A percentile compares a stretch with the other conserved stretches of the same genome.
Conservation (phyloP, 805 yeast species). For the Hemisphaericaspora nanyangensis region DNA sequence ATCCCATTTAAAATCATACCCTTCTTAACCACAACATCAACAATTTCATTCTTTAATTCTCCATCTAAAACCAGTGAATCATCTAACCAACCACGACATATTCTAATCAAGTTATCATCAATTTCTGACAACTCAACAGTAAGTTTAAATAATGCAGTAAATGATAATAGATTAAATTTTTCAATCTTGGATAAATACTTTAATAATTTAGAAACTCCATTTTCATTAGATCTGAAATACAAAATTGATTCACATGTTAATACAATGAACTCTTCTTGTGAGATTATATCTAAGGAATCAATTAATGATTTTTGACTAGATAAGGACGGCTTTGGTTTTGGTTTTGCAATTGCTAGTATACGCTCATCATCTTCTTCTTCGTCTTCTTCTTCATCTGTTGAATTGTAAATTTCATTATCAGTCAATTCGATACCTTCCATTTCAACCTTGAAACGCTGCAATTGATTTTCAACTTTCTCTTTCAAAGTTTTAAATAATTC, state of each 20-base stretch:
- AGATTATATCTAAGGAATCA: slow-evolving; percentile 27
- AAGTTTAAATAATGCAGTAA: slow-evolving; percentile 28
- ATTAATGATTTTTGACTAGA: slow-evolving; percentile 20
- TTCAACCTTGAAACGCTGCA: slow-evolving; percentile 18
- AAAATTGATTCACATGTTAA: slow-evolving; percentile 23
- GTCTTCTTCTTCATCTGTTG: slow-evolving; percentile 13
- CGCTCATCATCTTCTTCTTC: slow-evolving; percentile 8
- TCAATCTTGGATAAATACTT: not conserved
- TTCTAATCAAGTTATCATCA: slow-evolving; percentile 25
- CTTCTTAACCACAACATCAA: slow-evolving; percentile 27
- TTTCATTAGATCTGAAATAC: slow-evolving; percentile 15
- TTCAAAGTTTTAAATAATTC: slow-evolving; percentile 15
- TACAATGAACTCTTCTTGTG: slow-evolving; percentile 32
- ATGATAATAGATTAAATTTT: slow-evolving; percentile 26
- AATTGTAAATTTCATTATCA: slow-evolving; percentile 19
- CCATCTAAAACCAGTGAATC: slow-evolving; percentile 16
- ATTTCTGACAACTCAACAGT: slow-evolving; percentile 16
- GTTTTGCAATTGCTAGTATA: not conserved
- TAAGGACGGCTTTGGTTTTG: slow-evolving; percentile 1
- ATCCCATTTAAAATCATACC: slow-evolving; percentile 31
- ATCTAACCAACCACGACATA: slow-evolving; percentile 28
- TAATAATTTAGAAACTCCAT: no score
- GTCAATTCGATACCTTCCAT: slow-evolving; percentile 30
- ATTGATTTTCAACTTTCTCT: slow-evolving; percentile 13
- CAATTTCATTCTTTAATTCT: slow-evolving; percentile 22